Percentiles rank a stretch among this genome's conserved stretches.
Evolutionary conservation across 345 rosid species (phyloP).

Genomic region (Melaleuca alternifolia): DNA sequence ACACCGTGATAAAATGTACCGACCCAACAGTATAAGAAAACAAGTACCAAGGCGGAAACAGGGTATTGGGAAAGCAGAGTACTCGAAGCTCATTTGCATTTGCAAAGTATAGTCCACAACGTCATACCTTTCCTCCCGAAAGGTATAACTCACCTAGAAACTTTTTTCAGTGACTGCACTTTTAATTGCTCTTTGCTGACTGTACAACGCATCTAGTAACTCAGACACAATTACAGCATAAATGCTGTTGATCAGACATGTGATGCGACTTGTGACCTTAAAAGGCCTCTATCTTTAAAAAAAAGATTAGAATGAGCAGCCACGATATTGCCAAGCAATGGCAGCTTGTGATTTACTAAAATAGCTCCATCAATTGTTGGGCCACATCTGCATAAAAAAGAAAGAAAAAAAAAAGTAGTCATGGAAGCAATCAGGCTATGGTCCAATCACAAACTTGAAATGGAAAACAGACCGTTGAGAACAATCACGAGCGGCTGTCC

Average conservation of each 20-base stretch:
- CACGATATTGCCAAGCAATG: neutral
- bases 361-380: constrained; percentile 70
- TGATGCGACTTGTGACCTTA: neutral
- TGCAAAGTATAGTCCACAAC: neutral
- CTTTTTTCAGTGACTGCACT: neutral
- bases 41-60: neutral
- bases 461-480: neutral
- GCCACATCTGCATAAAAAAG: constrained; percentile 48
- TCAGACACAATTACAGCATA: neutral
- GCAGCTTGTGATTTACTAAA: constrained; percentile 1
- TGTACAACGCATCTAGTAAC: neutral
- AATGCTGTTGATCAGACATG: neutral
- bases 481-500: neutral
- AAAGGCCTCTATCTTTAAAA: neutral
- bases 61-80: neutral
- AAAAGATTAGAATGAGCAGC: neutral
- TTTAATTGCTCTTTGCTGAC: neutral
- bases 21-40: neutral
- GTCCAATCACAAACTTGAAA: neutral
- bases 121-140: neutral
- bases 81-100: neutral
- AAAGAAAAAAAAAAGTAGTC: neutral
- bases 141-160: neutral
- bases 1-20: neutral
- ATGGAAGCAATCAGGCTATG: neutral